Conservation (phyloP, 768 basidiomycete genomes). For the Calocera cornea region DNA sequence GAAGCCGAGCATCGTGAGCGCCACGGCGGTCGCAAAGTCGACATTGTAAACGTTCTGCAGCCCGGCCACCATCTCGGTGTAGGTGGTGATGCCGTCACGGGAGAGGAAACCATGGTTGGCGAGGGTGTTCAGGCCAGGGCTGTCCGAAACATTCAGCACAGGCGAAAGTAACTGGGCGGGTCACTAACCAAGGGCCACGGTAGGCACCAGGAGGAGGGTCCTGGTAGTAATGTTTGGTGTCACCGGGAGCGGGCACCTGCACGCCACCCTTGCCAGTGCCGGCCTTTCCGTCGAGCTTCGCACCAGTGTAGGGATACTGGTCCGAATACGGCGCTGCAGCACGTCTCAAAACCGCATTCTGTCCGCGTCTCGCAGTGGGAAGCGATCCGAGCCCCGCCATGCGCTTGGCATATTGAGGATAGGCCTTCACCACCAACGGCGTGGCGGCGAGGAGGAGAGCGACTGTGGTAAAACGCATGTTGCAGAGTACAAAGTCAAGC, state of each 20-base stretch:
- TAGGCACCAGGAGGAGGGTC: constrained; percentile 13
- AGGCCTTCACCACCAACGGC: neutral
- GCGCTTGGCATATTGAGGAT: constrained; percentile 3
- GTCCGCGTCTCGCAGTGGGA: neutral
- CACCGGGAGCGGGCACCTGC: constrained; percentile 8
- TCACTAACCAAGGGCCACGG: constrained; percentile 9
- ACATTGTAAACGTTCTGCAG: constrained; percentile 14
- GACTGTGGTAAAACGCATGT: neutral
- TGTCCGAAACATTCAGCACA: neutral
- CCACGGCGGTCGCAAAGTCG: constrained; percentile 10
- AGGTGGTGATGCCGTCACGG: constrained; percentile 12
- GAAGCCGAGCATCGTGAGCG: constrained; percentile 10
- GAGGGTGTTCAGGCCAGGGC: constrained; percentile 11
- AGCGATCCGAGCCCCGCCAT: neutral
- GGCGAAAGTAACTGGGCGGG: neutral
- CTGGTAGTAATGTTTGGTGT: constrained; percentile 10
- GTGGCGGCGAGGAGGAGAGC: neutral
- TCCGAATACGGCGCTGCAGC: neutral
- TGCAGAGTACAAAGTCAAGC: neutral
- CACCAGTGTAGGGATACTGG: constrained; percentile 11
- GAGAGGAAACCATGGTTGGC: constrained; percentile 13
- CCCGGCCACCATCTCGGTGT: constrained; percentile 11
- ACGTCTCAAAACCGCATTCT: neutral
- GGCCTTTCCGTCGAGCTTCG: constrained; percentile 11
- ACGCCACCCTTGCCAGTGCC: constrained; percentile 8